Evolutionary conservation across 306 rosid species (phyloP).

Genomic region (Sesbania bispinosa): DNA sequence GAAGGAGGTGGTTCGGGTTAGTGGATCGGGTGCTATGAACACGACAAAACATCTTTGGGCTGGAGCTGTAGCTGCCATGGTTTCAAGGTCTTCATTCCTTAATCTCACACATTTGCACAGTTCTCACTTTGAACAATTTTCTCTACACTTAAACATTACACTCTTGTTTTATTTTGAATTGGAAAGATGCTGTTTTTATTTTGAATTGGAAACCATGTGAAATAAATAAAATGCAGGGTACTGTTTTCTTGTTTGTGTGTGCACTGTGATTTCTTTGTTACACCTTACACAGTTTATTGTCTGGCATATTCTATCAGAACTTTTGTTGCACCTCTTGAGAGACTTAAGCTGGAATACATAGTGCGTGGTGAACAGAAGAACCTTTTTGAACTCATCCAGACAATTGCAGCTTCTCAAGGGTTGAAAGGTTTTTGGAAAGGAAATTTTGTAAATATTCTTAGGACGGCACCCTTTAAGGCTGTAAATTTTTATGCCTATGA

Average conservation of each 20-base stretch:
- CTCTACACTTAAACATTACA: neutral
- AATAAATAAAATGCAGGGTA: neutral
- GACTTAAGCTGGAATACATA: slow-evolving; percentile 93
- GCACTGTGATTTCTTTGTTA: slow-evolving; percentile 2
- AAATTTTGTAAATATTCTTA: slow-evolving; percentile 84
- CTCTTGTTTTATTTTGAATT: neutral
- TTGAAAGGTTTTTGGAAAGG: slow-evolving; percentile 97
- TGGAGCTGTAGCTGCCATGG: slow-evolving; percentile 95
- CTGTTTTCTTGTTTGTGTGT: slow-evolving; percentile 8
- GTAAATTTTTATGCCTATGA: slow-evolving; percentile 88
- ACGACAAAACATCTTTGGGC: slow-evolving; percentile 87
- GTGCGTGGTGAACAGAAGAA: slow-evolving; percentile 81
- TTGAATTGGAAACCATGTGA: neutral
- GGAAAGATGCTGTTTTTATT: neutral
- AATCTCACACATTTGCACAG: neutral
- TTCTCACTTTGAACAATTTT: neutral
- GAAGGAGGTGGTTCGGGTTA: slow-evolving; percentile 34
- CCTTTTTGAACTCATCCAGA: slow-evolving; percentile 57
- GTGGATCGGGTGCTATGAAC: slow-evolving; percentile 64
- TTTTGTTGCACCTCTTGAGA: slow-evolving; percentile 93
- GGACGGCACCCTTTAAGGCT: slow-evolving; percentile 95
- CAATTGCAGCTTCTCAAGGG: slow-evolving; percentile 83
- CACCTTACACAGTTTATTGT: neutral
- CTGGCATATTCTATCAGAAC: slow-evolving; percentile 50
- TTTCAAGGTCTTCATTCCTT: slow-evolving; percentile 62